Base-by-base conservation (phyloP, 164 flowering plant genomes). In the Stephania yunnanensis region DNA sequence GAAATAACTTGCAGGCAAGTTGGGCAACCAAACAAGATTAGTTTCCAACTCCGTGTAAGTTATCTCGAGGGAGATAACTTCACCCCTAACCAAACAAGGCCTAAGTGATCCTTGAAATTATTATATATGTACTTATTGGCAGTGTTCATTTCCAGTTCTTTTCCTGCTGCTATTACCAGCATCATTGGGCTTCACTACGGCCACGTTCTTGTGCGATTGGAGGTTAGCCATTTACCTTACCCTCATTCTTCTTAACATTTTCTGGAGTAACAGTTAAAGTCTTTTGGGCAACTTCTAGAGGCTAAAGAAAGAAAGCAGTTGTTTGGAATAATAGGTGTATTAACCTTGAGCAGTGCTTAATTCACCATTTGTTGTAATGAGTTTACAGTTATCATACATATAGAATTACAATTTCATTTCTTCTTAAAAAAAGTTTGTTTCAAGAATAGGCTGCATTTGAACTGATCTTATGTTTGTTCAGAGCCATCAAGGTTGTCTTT, bases 121-220 rank as follows among this genome's bases (percentile, higher is more conserved):
- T 15, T 11, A 31, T 64, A 19, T 25, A 46, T 20, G 1, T 68
- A 61, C 75, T 76, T 76, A 69, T 73, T 79, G 65, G 58, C 73
- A 71, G 63, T 9, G 71, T 45, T 70, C 72, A 5, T 67, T 71
- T 72, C 46, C 86, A 91, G 92, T 75, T 87, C 92, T 22, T 77
- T 91, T 45, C 84, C 89, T 22, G 87, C 91, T 78, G 85, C 88
- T 52, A 89, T 83, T 70, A 77, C 88, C 22, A 86, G 91, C 86
- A 83, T 91, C 65, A 85, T 88, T 78, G 95, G 92, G 69, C 92
- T 91, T 76, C 90, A 91, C 31, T 91, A 78, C 76, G 95, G 95
- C 61, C 95, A 89, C 74, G 75, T 84, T 78, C 89, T 91, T 73
- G 87, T 84, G 45, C 87, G 81, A 20, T 36, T 82, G 22, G 82